Evolutionary conservation across 352 stramenopile species (phyloP).

Genomic region (Phytophthora lateralis): DNA sequence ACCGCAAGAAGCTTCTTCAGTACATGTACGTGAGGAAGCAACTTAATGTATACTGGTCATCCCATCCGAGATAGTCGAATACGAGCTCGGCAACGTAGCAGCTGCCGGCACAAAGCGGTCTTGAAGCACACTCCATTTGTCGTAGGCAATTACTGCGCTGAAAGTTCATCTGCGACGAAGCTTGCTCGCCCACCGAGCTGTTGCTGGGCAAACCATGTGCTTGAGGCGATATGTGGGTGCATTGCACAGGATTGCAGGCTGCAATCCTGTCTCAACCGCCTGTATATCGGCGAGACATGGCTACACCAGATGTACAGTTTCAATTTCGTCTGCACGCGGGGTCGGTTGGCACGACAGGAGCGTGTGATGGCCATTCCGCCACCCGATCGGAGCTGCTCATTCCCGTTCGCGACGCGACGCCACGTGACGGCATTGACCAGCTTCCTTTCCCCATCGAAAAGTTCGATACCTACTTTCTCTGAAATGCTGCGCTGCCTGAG

Average conservation of each 20-base stretch:
- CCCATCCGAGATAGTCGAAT: no score
- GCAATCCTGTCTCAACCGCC: background rate
- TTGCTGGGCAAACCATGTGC: background rate
- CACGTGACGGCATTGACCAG: conserved; percentile 1
- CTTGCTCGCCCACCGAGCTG: background rate
- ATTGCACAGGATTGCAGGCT: background rate
- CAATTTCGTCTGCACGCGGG: conserved; percentile 14
- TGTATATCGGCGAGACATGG: conserved; percentile 16
- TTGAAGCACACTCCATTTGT: no score
- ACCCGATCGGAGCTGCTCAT: conserved; percentile 8
- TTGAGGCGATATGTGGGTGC: no score
- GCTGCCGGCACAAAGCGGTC: background rate
- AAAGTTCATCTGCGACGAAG: background rate
- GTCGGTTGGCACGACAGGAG: conserved; percentile 1
- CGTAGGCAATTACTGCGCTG: no score
- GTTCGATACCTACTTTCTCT: conserved; percentile 8
- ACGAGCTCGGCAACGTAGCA: no score
- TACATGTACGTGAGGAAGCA: no score
- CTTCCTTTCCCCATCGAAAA: conserved; percentile 15
- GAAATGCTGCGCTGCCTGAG: conserved; percentile 47
- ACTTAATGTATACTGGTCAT: no score
- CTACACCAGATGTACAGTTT: conserved; percentile 23
- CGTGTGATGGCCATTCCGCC: conserved; percentile 17
- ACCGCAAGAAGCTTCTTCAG: no score
- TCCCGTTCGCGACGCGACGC: background rate